phyloP scores from a whole-genome alignment of 192 early-diverging fungal species.

The Mortierella antarctica region DNA sequence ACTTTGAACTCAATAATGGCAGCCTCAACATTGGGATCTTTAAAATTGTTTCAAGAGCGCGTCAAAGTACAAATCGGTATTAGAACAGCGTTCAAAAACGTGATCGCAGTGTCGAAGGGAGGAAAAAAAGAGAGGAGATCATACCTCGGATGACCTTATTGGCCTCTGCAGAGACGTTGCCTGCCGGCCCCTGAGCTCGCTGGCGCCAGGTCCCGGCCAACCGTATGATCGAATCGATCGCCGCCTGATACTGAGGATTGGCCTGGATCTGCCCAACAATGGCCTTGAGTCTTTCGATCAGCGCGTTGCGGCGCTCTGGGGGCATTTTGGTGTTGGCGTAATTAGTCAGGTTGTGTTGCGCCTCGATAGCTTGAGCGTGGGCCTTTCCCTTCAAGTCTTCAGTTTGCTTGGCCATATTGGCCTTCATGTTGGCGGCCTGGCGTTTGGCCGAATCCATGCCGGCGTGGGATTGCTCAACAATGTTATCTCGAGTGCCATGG shows the following conservation, averaged over 20 bases:
- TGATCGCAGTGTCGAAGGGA: not conserved
- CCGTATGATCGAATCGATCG: conserved; percentile 44
- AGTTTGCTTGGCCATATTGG: conserved; percentile 2
- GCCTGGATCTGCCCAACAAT: conserved; percentile 51
- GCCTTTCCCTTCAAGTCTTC: conserved; percentile 12
- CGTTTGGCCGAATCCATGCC: conserved; percentile 1
- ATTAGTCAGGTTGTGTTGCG: conserved; percentile 20
- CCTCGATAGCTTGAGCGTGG: not conserved
- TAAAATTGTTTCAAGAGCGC: not conserved
- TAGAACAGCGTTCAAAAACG: not conserved
- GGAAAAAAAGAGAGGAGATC: not conserved
- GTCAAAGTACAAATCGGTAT: not conserved
- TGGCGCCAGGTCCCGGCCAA: conserved; percentile 45
- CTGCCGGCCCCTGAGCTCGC: conserved; percentile 12
- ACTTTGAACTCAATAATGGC: conserved; percentile 50
- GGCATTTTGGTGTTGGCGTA: conserved; percentile 38
- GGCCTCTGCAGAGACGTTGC: conserved; percentile 10
- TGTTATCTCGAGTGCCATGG: not conserved
- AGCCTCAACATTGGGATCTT: conserved; percentile 33
- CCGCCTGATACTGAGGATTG: conserved; percentile 53
- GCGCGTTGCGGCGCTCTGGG: conserved; percentile 30
- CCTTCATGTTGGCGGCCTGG: conserved; percentile 8
- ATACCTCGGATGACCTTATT: conserved; percentile 24
- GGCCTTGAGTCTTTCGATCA: conserved; percentile 47
- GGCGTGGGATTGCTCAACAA: not conserved